These are phyloP conservation scores for Paspalum notatum DNA, from an alignment of 176 grass and related monocot genomes.

Conservation along the genomic window DNA sequence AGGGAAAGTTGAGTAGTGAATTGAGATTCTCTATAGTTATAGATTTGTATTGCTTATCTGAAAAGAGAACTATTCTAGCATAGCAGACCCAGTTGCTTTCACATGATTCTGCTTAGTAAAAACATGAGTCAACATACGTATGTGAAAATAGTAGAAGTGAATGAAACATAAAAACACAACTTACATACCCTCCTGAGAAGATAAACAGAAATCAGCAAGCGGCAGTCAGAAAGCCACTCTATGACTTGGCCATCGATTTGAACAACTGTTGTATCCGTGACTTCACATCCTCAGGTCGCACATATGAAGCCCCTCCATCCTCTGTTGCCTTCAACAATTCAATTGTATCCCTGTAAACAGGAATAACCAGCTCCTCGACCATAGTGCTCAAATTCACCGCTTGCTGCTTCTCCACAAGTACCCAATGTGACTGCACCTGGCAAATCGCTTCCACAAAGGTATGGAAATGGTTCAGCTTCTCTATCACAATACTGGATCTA, in stretches of 20 bases:
- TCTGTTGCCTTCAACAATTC: constrained; percentile 20
- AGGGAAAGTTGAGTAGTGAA: background rate
- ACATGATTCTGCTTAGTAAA: constrained; percentile 12
- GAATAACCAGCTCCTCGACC: constrained; percentile 43
- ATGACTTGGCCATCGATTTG: constrained; percentile 45
- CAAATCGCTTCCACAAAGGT: constrained; percentile 47
- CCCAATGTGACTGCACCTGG: constrained; percentile 50
- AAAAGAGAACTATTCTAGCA: background rate
- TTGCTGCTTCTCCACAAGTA: constrained; percentile 51
- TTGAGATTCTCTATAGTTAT: background rate
- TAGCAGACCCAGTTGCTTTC: background rate
- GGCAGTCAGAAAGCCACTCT: constrained; percentile 9
- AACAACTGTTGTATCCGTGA: constrained; percentile 45
- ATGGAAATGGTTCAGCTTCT: constrained; percentile 49
- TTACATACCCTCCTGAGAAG: constrained; percentile 17
- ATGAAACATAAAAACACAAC: constrained; percentile 2
- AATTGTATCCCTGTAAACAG: constrained; percentile 44
- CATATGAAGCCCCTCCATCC: background rate
- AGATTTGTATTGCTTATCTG: background rate
- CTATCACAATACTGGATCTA: constrained; percentile 39
- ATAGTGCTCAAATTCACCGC: constrained; percentile 41
- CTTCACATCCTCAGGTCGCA: constrained; percentile 40
- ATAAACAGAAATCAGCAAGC: background rate
- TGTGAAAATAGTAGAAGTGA: constrained; percentile 27
- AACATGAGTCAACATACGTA: background rate